These are phyloP conservation scores for Bonia amplexicaulis DNA, from an alignment of 176 grass and related monocot species.

Conservation along the genomic window DNA sequence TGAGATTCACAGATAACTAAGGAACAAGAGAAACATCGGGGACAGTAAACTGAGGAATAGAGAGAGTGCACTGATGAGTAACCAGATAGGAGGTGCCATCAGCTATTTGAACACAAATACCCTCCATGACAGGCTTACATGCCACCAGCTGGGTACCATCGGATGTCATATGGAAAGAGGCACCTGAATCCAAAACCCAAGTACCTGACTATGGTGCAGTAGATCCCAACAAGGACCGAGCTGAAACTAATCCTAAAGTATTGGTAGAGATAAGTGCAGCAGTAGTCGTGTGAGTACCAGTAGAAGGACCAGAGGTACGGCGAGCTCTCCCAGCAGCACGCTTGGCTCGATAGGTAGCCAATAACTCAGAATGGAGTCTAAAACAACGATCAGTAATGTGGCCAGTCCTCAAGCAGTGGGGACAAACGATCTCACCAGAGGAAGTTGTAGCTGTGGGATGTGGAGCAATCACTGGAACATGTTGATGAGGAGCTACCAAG, in stretches of 20 bases:
- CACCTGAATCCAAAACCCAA: not conserved
- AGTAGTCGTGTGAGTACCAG: not conserved
- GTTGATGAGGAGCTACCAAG: not conserved
- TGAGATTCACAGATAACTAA: not conserved
- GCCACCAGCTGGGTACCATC: no score
- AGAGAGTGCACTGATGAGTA: not conserved
- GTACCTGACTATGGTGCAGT: no score
- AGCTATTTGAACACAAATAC: no score
- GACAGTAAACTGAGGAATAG: not conserved
- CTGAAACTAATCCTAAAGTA: not conserved
- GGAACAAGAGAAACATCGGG: no score
- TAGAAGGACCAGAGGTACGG: not conserved
- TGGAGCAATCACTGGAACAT: not conserved
- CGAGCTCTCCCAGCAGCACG: not conserved
- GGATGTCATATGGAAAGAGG: not conserved
- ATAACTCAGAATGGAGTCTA: not conserved
- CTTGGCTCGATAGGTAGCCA: not conserved
- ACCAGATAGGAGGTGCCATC: not conserved
- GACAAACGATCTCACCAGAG: not conserved
- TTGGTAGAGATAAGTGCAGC: not conserved
- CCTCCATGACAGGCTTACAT: not conserved
- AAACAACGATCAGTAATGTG: not conserved
- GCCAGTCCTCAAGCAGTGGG: not conserved
- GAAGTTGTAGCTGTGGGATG: not conserved
- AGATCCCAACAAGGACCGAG: no score